These are phyloP conservation scores for Samsoniella hepiali DNA, from an alignment of 2,329 filamentous ascomycete genomes.

Conservation along the genomic window DNA sequence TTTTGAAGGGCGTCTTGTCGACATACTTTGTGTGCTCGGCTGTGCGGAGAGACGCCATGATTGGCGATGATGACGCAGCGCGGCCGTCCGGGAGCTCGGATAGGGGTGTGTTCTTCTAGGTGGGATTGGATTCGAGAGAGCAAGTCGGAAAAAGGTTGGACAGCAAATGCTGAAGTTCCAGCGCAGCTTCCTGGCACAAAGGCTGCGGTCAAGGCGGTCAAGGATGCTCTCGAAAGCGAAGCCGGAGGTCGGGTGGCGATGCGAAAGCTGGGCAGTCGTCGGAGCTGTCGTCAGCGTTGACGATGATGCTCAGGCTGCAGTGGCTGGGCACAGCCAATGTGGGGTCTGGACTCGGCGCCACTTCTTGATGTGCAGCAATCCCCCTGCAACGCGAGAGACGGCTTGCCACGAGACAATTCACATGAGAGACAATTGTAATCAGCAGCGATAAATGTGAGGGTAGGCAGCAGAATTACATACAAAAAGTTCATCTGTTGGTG, in stretches of 20 bases:
- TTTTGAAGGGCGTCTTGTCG: not conserved
- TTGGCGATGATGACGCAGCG: slow-evolving; percentile 13
- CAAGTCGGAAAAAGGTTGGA: not conserved
- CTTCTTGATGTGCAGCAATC: not conserved
- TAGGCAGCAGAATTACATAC: not conserved
- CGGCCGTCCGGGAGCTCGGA: slow-evolving; percentile 15
- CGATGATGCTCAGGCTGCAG: slow-evolving; percentile 14
- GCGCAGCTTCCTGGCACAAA: not conserved
- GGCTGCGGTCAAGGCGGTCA: not conserved
- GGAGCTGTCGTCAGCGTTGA: slow-evolving; percentile 22
- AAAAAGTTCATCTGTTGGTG: too few species aligned
- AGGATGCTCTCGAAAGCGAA: not conserved
- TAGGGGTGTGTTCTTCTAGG: slow-evolving; percentile 10
- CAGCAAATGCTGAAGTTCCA: not conserved
- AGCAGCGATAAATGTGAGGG: too few species aligned
- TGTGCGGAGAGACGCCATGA: slow-evolving; percentile 18
- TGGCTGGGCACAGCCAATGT: slow-evolving; percentile 19
- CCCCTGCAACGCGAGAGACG: not conserved
- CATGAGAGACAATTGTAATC: not conserved
- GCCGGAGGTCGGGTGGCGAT: slow-evolving; percentile 3
- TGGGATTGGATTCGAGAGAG: not conserved
- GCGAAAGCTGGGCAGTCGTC: slow-evolving; percentile 11
- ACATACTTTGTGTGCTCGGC: slow-evolving; percentile 19
- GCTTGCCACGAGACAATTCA: not conserved
- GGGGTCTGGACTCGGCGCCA: slow-evolving; percentile 1